Evolutionary conservation across 352 stramenopile species (phyloP), one percentile per base, ranked within the genome.

Genomic region (Phytopythium oedochilum): DNA sequence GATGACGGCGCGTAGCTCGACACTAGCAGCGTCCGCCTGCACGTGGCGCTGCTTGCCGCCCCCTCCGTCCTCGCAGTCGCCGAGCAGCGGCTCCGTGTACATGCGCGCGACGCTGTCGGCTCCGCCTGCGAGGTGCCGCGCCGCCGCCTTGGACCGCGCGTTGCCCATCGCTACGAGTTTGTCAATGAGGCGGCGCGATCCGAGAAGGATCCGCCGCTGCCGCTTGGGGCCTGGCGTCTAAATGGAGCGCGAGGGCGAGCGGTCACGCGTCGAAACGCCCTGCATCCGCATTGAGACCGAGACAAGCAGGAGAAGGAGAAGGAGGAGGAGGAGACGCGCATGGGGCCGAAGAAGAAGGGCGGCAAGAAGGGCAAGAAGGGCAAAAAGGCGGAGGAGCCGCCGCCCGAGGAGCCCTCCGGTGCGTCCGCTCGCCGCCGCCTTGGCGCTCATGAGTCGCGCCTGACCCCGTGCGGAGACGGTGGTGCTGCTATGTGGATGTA

Each of bases 291-390:
- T n/a, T n/a, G n/a, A n/a, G n/a, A n/a, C n/a, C n/a, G n/a, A n/a
- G n/a, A n/a, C n/a, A n/a, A n/a, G n/a, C n/a, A n/a, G n/a, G 4
- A 49, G 28, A 10, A 10, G 26, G 26, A 26, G 22, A 4, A n/a
- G 5, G 26, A 4, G 25, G 10, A 11, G 14, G 20, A 4, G 23
- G 6, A 32, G 28, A n/a, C 10, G 17, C 7, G 7, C 8, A 89
- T 88, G 81, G 77, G 72, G 14, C 72, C 76, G 17, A 91, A 91
- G 75, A 88, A 91, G 74, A 88, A 89, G 53, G 66, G 64, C 36
- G 67, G 68, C 22, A 88, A 90, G 71, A 88, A 86, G 63, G 70
- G 68, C 38, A 87, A 86, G 60, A 89, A 89, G 67, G 64, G 66
- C 50, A 75, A 75, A 56, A 83, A 88, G 59, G 75, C 86, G 36